phyloP scores from a whole-genome alignment of 1,284 basidiomycete species.

The Coriolopsis trogii region DNA sequence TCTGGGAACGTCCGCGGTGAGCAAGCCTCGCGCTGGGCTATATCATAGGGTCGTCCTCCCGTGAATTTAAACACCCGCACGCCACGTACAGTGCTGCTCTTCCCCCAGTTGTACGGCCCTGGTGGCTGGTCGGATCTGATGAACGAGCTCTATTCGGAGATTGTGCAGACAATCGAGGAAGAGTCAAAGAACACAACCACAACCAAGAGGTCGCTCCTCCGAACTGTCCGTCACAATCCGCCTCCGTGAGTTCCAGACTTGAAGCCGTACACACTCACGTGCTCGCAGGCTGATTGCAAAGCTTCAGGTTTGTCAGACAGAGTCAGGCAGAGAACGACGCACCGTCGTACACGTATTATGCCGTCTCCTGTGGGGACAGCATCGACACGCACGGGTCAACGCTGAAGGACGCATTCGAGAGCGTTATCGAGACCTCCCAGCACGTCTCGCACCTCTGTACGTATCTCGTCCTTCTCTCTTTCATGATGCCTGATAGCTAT shows the following conservation, averaged over 20 bases:
- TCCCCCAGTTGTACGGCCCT: not conserved
- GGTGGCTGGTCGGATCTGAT: not conserved
- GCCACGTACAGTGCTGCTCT: not conserved
- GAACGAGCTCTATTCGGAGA: constrained; percentile 2
- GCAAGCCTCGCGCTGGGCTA: too few relatives aligned
- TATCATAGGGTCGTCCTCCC: not conserved
- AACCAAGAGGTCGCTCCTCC: not conserved
- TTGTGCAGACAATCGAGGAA: not conserved
- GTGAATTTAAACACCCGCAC: not conserved
- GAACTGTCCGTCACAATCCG: not conserved
- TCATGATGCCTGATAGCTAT: not conserved
- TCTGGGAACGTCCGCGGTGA: constrained; percentile 7
- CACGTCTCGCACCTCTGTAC: constrained; percentile 24
- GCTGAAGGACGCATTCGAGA: constrained; percentile 21
- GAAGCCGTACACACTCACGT: not conserved
- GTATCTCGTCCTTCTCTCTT: not conserved
- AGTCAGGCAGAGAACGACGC: not conserved
- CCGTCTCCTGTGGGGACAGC: constrained; percentile 23
- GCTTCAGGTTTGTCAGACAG: not conserved
- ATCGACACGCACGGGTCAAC: constrained; percentile 14
- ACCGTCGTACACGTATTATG: constrained; percentile 3
- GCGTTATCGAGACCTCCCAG: constrained; percentile 13
- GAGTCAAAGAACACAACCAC: not conserved
- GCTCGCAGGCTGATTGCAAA: not conserved
- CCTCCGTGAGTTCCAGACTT: not conserved